These are phyloP conservation scores for Nicotiana knightiana DNA, from an alignment of 257 asterid species.

Conservation along the genomic window DNA sequence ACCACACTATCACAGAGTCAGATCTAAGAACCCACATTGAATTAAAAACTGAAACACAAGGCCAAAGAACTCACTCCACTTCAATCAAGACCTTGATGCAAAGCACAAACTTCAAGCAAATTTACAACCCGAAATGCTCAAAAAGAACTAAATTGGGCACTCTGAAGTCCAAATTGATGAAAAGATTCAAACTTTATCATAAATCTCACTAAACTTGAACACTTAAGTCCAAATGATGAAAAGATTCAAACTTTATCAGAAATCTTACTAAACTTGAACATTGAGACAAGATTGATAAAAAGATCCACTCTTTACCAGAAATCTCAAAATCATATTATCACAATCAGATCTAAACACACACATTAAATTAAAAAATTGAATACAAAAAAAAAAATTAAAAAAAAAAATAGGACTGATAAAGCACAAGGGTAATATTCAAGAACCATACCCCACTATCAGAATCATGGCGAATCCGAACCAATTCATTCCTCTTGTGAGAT, in stretches of 20 bases:
- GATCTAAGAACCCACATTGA: background rate
- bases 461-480: constrained; percentile 66
- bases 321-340: background rate
- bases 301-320: no score
- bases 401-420: background rate
- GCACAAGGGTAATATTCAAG: background rate
- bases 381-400: background rate
- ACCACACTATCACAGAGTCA: background rate
- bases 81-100: background rate
- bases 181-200: background rate
- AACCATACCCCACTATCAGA: constrained; percentile 68
- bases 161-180: background rate
- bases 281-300: no score
- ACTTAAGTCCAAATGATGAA: background rate
- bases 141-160: background rate
- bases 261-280: background rate
- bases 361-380: background rate
- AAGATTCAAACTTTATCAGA: background rate
- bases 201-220: constrained; percentile 15
- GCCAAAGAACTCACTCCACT: background rate
- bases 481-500: constrained; percentile 70
- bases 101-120: background rate
- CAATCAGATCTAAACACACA: constrained; percentile 34
- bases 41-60: background rate
- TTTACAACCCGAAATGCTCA: background rate